Evolutionary conservation across 177 flowering plant species (phyloP).

Genomic region (Vitis hybrid): DNA sequence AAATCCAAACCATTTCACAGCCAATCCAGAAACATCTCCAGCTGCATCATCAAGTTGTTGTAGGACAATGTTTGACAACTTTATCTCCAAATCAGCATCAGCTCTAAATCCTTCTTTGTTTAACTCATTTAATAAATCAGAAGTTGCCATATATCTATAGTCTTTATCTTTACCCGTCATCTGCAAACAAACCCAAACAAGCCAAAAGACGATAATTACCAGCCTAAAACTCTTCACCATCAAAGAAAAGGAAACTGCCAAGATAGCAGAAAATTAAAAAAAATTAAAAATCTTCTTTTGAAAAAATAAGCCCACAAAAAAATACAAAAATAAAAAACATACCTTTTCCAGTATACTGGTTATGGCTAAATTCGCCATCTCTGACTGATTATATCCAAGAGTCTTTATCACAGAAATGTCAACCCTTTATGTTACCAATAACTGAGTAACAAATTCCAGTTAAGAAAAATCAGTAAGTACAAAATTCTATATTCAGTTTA

Average conservation of each 20-base stretch:
- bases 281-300: neutral
- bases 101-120: constrained; percentile 80
- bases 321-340: neutral
- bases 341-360: constrained; percentile 62
- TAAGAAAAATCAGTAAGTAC: no score
- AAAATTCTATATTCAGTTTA: no score
- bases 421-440: no score
- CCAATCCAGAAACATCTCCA: constrained; percentile 98
- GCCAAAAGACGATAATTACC: neutral
- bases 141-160: constrained; percentile 98
- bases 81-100: constrained; percentile 79
- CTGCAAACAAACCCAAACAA: constrained; percentile 36
- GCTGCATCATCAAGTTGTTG: constrained; percentile 98
- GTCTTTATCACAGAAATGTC: no score
- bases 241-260: neutral
- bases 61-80: constrained; percentile 64
- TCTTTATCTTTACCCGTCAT: constrained; percentile 99
- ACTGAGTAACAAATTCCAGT: no score
- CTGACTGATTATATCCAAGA: neutral
- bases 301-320: no score
- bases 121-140: constrained; percentile 87
- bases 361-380: constrained; percentile 46
- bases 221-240: neutral
- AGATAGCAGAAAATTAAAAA: neutral
- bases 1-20: constrained; percentile 83